Conservation (phyloP, 306 rosid genomes). For the Trifolium subterraneum region DNA sequence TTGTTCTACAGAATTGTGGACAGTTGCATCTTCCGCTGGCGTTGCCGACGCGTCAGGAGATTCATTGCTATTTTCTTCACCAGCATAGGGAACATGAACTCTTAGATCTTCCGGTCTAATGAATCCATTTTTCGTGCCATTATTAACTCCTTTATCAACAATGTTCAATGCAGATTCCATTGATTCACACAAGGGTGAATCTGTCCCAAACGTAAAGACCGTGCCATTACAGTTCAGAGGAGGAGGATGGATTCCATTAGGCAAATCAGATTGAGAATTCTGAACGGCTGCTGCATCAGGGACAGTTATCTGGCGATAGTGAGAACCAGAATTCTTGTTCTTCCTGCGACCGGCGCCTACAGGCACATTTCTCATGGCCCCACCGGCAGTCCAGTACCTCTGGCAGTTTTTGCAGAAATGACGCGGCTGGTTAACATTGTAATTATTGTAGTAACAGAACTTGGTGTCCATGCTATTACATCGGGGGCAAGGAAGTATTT, state of each 20-base stretch:
- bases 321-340: conserved; percentile 67
- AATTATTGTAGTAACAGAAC: conserved; percentile 87
- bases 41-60: conserved; percentile 57
- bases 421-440: conserved; percentile 92
- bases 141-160: conserved; percentile 42
- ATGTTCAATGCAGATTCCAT: conserved; percentile 61
- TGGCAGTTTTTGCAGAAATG: conserved; percentile 92
- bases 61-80: conserved; percentile 54
- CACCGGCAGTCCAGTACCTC: conserved; percentile 96
- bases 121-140: conserved; percentile 44
- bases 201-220: conserved; percentile 63
- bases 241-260: conserved; percentile 49
- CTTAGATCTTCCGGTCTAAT: conserved; percentile 46
- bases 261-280: conserved; percentile 33
- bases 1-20: conserved; percentile 45
- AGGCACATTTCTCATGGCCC: conserved; percentile 83
- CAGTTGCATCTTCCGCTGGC: conserved; percentile 49
- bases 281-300: conserved; percentile 55
- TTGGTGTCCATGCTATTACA: conserved; percentile 90
- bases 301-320: conserved; percentile 58
- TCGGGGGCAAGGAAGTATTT: conserved; percentile 82
- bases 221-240: conserved; percentile 52
- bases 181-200: conserved; percentile 66
- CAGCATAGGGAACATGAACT: conserved; percentile 37
- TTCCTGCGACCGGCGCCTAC: conserved; percentile 91